Evolutionary conservation across 169 alveolate genomes (phyloP).

Genomic region (Plasmodium chabaudi): DNA sequence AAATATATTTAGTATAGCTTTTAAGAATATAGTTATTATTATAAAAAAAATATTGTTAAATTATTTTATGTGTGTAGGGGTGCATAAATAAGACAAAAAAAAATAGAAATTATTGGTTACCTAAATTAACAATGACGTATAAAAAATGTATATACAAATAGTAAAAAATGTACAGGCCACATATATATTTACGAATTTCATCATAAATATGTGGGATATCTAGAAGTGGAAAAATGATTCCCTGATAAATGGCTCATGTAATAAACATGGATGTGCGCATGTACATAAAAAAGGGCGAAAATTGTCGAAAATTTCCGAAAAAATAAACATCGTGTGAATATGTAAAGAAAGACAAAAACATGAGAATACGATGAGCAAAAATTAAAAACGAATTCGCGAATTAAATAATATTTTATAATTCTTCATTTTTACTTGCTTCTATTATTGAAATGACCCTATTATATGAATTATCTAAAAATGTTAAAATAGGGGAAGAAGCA

Average conservation of each 20-base stretch:
- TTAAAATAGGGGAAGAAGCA: constrained; percentile 65
- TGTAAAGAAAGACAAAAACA: background rate
- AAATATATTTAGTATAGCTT: too few relatives aligned
- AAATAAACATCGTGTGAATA: background rate
- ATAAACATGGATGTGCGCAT: background rate
- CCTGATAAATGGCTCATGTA: background rate
- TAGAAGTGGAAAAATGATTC: background rate
- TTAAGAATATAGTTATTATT: too few relatives aligned
- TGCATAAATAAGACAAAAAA: too few relatives aligned
- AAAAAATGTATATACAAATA: background rate
- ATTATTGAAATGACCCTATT: constrained; percentile 46
- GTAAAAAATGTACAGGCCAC: background rate
- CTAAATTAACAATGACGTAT: background rate
- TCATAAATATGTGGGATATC: background rate
- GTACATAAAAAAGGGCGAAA: background rate
- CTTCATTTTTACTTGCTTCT: constrained; percentile 51
- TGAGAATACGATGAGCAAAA: background rate
- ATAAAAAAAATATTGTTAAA: too few relatives aligned
- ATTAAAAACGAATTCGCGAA: background rate
- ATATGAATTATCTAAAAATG: constrained; percentile 64
- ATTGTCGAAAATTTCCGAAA: background rate
- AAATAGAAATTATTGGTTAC: too few relatives aligned
- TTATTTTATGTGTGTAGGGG: too few relatives aligned
- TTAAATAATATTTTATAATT: background rate
- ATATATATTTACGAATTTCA: background rate